phyloP scores from a whole-genome alignment of 495 filamentous ascomycete species.

The Penicillium steckii region DNA sequence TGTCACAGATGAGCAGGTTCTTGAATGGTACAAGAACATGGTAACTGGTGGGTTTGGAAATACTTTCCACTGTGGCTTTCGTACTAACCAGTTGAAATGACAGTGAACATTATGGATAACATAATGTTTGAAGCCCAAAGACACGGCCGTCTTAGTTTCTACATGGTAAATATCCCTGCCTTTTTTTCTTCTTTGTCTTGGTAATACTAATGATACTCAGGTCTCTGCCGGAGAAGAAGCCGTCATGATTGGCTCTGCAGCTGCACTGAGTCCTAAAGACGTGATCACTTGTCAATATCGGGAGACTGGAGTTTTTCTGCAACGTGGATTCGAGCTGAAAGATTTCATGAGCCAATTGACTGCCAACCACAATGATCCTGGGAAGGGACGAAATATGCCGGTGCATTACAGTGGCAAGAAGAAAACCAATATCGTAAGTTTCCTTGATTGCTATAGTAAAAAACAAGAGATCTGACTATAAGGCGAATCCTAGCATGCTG shows the following conservation, averaged over 20 bases:
- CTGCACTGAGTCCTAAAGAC: constrained; percentile 73
- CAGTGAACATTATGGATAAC: constrained; percentile 81
- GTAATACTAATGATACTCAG: constrained; percentile 23
- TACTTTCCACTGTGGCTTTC: not conserved
- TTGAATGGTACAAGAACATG: constrained; percentile 63
- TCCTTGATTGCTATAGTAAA: not conserved
- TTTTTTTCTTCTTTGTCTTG: not conserved
- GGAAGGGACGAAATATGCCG: constrained; percentile 88
- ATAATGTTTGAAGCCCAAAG: constrained; percentile 84
- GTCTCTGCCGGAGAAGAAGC: constrained; percentile 90
- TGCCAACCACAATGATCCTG: constrained; percentile 74
- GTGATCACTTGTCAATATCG: constrained; percentile 90
- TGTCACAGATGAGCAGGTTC: constrained; percentile 44
- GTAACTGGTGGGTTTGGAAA: constrained; percentile 43
- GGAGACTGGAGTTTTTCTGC: constrained; percentile 80
- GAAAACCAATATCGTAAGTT: constrained; percentile 1
- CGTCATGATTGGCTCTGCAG: constrained; percentile 77
- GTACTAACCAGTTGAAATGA: not conserved
- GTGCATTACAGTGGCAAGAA: constrained; percentile 79
- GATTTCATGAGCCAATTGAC: constrained; percentile 94
- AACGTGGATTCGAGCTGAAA: constrained; percentile 77
- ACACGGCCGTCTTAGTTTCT: constrained; percentile 81
- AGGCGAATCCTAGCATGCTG: constrained; percentile 64
- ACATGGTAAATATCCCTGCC: constrained; percentile 65
- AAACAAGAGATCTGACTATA: not conserved